phyloP scores from a whole-genome alignment of 768 basidiomycete genomes.

The Tylopilus balloui region DNA sequence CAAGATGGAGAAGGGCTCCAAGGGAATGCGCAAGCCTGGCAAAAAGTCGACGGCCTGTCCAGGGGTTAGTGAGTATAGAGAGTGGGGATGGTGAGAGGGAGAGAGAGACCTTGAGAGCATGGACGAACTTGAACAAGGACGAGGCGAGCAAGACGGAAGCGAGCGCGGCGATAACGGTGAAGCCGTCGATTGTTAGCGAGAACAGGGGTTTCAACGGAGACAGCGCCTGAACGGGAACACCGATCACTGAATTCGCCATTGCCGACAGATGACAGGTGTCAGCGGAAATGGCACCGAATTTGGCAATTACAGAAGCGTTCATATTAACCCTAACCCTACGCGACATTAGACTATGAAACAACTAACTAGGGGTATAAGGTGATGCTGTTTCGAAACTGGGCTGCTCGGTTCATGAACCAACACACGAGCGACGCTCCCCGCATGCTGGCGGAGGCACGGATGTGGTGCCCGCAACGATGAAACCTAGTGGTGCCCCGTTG shows the following conservation, averaged over 20 bases:
- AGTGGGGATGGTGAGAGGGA: neutral
- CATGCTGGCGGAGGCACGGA: neutral
- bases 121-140: slow-evolving; percentile 10
- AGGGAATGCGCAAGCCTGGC: slow-evolving; percentile 20
- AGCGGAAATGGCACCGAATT: too few species aligned
- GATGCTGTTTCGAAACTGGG: too few species aligned
- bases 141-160: slow-evolving; percentile 9
- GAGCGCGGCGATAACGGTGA: neutral
- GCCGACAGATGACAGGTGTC: too few species aligned
- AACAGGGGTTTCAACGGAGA: too few species aligned
- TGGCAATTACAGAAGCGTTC: too few species aligned
- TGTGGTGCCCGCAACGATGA: neutral
- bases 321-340: too few species aligned
- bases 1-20: slow-evolving; percentile 11
- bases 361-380: too few species aligned
- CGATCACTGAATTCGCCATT: too few species aligned
- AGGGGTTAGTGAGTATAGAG: neutral
- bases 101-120: slow-evolving; percentile 13
- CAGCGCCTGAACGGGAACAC: too few species aligned
- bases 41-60: slow-evolving; percentile 15
- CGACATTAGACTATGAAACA: too few species aligned
- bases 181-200: too few species aligned
- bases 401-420: neutral
- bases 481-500: neutral
- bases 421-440: neutral